Percentiles rank a stretch among this genome's conserved stretches.
phyloP scores from a whole-genome alignment of 495 filamentous ascomycete species.

The Terfezia claveryi region DNA sequence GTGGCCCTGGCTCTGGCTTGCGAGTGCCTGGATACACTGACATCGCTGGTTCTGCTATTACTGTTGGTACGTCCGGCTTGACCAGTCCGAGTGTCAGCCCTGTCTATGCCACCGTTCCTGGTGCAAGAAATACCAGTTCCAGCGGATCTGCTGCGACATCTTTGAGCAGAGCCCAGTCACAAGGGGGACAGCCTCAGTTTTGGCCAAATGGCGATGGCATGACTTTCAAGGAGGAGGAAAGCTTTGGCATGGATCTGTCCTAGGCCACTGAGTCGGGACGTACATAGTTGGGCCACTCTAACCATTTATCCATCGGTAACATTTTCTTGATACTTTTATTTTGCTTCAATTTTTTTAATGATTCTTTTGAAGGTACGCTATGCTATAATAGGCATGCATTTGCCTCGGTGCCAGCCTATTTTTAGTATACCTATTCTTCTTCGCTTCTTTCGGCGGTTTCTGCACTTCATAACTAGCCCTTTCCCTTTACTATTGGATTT shows the following conservation, averaged over 20 bases:
- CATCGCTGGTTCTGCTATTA: conserved; percentile 53
- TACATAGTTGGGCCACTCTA: too few relatives aligned
- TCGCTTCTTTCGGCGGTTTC: too few relatives aligned
- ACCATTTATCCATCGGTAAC: too few relatives aligned
- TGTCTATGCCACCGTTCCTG: conserved; percentile 1
- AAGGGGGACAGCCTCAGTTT: conserved; percentile 34
- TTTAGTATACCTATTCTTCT: too few relatives aligned
- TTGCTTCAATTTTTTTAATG: neutral
- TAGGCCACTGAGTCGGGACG: conserved; percentile 7
- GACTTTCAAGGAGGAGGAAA: conserved; percentile 81
- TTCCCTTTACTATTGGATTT: too few relatives aligned
- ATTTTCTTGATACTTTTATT: neutral
- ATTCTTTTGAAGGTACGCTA: neutral
- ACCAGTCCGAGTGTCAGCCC: conserved; percentile 13
- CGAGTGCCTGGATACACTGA: conserved; percentile 87
- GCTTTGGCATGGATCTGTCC: conserved; percentile 62
- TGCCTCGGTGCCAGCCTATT: too few relatives aligned
- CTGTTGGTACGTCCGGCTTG: conserved; percentile 12
- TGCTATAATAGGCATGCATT: too few relatives aligned
- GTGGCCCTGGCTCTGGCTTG: conserved; percentile 62
- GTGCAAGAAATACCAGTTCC: conserved; percentile 22
- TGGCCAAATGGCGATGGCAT: conserved; percentile 52
- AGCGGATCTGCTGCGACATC: conserved; percentile 32
- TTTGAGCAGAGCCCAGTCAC: conserved; percentile 41
- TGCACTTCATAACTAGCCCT: too few relatives aligned